Conservation (phyloP, 495 filamentous ascomycete species). For the Cenococcum geophilum region DNA sequence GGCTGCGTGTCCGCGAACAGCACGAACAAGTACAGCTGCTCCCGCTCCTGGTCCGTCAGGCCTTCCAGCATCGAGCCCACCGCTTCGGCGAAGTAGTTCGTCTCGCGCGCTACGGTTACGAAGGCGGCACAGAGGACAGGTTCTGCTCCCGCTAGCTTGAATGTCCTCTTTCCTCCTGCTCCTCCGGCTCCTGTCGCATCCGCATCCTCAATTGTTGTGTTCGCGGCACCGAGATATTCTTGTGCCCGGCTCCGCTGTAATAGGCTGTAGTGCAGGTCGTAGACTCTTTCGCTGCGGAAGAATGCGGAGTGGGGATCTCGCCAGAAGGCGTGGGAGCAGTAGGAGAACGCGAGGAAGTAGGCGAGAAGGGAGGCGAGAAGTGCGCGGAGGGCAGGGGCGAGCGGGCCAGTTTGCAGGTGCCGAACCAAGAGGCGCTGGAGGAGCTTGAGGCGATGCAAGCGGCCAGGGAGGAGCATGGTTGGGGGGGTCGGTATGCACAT, state of each 20-base stretch:
- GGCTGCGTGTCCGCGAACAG: slow-evolving; percentile 50
- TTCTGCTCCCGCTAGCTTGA: not conserved
- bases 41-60: slow-evolving; percentile 44
- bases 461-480: not conserved
- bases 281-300: slow-evolving; percentile 38
- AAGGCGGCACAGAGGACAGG: not conserved
- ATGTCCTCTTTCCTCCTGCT: too few relatives aligned
- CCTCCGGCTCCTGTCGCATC: not conserved
- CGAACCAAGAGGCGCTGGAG: not conserved
- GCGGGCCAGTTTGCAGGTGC: not conserved
- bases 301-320: slow-evolving; percentile 43
- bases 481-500: too few relatives aligned
- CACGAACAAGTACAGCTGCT: slow-evolving; percentile 45
- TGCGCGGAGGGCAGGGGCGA: not conserved
- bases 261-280: slow-evolving; percentile 39
- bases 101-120: not conserved
- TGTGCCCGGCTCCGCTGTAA: slow-evolving; percentile 27
- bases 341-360: slow-evolving; percentile 11
- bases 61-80: slow-evolving; percentile 48
- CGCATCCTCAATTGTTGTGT: not conserved
- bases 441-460: not conserved
- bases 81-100: slow-evolving; percentile 43
- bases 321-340: slow-evolving; percentile 37
- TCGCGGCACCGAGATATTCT: not conserved
- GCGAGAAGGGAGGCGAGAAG: not conserved